Evolutionary conservation across 2,329 filamentous ascomycete genomes (phyloP), one percentile per base, ranked within the genome.

Genomic region (Pleurostoma richardsiae): DNA sequence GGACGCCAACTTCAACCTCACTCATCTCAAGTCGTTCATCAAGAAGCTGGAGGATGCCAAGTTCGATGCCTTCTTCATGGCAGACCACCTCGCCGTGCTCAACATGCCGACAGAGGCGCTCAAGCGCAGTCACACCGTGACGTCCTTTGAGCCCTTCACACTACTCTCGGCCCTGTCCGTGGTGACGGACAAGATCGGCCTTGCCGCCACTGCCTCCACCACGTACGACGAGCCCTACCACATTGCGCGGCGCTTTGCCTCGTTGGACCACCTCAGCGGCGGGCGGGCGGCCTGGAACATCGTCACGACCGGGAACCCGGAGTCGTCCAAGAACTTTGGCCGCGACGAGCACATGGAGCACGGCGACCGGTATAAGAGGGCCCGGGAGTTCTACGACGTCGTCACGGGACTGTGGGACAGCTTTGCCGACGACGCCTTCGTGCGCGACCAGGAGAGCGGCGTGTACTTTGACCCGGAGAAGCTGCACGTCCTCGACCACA

Each of bases 11-110:
- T 80, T 80, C 69, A 79, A 79, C 52, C 67, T 80, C 10, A 59
- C 63, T 26, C 75, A 80, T 51, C 61, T 80, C 4, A 73, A 71
- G 41, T 65, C 67, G 0, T 80, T 80, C 52, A 76, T 77, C 41
- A 69, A 76, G 53, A 76, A 72, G 48, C 66, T 78, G 1, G 75
- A 79, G 54, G 67, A 64, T 6, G 75, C 74, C 51, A 79, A 78
- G 46, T 78, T 78, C 52, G 74, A 79, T 52, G 74, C 74, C 36
- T 77, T 79, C 59, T 79, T 78, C 63, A 77, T 78, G 73, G 75
- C 74, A 0, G 75, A 78, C 50, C 73, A 77, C 51, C 62, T 78
- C 0, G 75, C 73, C 4, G 74, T 79, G 3, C 55, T 78, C 40
- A 79, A 79, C 50, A 78, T 79, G 77, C 76, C 76, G 0, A 58